These are phyloP conservation scores for Teunomyces kruisii DNA, from an alignment of 805 yeast genomes.

Conservation along the genomic window DNA sequence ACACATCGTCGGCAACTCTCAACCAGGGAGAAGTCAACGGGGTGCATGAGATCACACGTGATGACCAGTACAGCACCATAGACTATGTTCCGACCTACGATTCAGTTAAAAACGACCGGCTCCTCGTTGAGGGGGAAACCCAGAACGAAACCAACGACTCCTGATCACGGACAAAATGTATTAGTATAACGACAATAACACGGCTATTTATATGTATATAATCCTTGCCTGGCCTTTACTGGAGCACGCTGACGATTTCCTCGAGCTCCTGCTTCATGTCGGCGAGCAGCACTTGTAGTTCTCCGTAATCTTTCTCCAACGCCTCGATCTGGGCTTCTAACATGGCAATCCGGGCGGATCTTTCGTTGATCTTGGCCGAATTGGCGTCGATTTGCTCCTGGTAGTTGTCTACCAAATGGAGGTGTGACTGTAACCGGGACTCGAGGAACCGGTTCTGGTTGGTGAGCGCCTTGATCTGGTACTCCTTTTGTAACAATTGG, in stretches of 20 bases:
- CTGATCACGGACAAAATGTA: neutral
- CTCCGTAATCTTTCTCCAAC: conserved; percentile 12
- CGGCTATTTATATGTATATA: neutral
- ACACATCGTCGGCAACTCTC: conserved; percentile 6
- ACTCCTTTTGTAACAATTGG: conserved; percentile 15
- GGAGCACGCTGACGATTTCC: neutral
- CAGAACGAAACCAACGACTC: conserved; percentile 5
- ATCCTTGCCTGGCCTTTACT: neutral
- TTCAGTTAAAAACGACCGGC: conserved; percentile 24
- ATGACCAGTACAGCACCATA: conserved; percentile 18
- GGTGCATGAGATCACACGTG: neutral
- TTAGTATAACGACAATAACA: conserved; percentile 2
- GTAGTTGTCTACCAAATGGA: conserved; percentile 1
- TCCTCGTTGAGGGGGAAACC: conserved; percentile 9
- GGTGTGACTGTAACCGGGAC: conserved; percentile 7
- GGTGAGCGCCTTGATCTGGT: conserved; percentile 7
- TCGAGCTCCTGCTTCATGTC: neutral
- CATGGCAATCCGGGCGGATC: conserved; percentile 1
- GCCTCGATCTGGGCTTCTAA: conserved; percentile 10
- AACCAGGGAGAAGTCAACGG: neutral
- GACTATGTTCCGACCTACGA: conserved; percentile 39
- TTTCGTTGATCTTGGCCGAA: conserved; percentile 4
- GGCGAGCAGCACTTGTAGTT: conserved; percentile 3
- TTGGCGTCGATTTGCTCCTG: conserved; percentile 6
- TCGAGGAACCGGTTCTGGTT: conserved; percentile 12